A percentile compares a stretch with the other conserved stretches of the same genome.
phyloP scores from a whole-genome alignment of 75 land plant species.

The Picea glauca region DNA sequence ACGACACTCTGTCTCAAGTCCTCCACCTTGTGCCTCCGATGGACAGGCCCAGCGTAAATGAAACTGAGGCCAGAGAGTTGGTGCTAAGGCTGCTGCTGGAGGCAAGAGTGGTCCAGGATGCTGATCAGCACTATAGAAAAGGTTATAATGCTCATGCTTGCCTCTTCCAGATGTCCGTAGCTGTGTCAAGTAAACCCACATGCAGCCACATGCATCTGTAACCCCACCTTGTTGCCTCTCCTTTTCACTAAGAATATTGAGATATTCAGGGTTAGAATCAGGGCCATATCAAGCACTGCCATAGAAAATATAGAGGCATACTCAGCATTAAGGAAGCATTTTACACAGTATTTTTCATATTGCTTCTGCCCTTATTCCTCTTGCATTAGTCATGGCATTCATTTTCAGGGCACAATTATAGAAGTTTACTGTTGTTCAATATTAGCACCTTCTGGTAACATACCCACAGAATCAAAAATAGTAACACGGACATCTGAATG shows the following conservation, averaged over 20 bases:
- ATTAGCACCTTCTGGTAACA: neutral
- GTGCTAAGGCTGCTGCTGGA: slow-evolving; percentile 94
- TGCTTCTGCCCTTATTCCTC: neutral
- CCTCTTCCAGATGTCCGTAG: slow-evolving; percentile 46
- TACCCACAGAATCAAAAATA: neutral
- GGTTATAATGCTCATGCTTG: slow-evolving; percentile 74
- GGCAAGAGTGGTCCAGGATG: slow-evolving; percentile 66
- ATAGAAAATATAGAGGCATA: neutral
- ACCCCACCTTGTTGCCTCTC: slow-evolving; percentile 79
- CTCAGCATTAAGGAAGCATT: neutral
- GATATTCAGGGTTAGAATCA: slow-evolving; percentile 8
- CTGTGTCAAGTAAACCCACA: slow-evolving; percentile 78
- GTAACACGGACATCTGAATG: neutral
- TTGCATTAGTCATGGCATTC: neutral
- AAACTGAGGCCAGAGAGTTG: slow-evolving; percentile 92
- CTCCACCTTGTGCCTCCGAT: slow-evolving; percentile 65
- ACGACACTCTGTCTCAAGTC: slow-evolving; percentile 65
- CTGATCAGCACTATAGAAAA: slow-evolving; percentile 62
- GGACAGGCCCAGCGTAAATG: slow-evolving; percentile 94
- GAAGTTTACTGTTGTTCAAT: neutral
- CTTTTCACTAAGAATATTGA: slow-evolving; percentile 63
- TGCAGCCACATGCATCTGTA: slow-evolving; percentile 68
- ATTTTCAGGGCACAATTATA: neutral
- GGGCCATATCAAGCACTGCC: slow-evolving; percentile 2
- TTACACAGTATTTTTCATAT: neutral